Evolutionary conservation across 768 basidiomycete genomes (phyloP).

Genomic region (Tricholoma furcatifolium): DNA sequence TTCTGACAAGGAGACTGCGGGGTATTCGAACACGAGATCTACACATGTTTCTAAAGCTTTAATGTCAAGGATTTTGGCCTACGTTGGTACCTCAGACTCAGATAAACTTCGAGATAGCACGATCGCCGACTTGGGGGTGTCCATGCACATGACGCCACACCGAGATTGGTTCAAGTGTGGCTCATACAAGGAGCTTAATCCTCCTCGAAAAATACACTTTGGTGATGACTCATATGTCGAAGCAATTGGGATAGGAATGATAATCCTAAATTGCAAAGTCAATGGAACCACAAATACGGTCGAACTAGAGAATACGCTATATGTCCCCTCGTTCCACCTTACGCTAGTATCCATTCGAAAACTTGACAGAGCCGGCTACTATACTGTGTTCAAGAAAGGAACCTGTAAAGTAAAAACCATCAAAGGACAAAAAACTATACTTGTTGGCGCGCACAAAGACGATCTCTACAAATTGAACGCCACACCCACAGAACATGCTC

Average conservation of each 20-base stretch:
- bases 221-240: background rate
- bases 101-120: background rate
- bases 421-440: background rate
- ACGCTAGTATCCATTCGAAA: background rate
- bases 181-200: background rate
- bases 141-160: background rate
- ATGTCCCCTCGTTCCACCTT: background rate
- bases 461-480: background rate
- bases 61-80: slow-evolving; percentile 1
- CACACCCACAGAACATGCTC: background rate
- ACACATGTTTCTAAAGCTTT: background rate
- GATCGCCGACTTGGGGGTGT: background rate
- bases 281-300: background rate
- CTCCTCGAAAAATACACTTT: background rate
- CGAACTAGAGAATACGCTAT: background rate
- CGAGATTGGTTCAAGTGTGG: background rate
- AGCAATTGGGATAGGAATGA: background rate
- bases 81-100: background rate
- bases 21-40: background rate
- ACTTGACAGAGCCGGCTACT: background rate
- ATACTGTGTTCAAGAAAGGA: background rate
- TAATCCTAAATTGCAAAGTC: background rate
- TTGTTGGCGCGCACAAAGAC: background rate
- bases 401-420: background rate
- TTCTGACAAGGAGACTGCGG: background rate